phyloP scores from a whole-genome alignment of 108 stramenopile genomes.

The Cyclotella baltica region DNA sequence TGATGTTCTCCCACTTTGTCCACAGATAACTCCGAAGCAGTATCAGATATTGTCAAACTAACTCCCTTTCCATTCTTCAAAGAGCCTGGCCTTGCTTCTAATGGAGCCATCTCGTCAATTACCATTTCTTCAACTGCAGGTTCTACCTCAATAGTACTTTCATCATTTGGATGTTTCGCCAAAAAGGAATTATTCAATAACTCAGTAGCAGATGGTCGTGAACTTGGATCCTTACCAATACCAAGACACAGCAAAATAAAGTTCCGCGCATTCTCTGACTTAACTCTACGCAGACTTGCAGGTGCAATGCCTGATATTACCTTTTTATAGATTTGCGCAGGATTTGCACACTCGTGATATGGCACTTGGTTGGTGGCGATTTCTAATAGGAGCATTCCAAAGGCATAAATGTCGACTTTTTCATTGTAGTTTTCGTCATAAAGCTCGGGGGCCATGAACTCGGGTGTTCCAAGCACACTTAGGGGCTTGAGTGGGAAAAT shows the following conservation, averaged over 20 bases:
- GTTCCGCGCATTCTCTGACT: constrained; percentile 79
- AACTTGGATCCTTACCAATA: constrained; percentile 67
- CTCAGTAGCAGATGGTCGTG: constrained; percentile 78
- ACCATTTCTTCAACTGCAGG: constrained; percentile 73
- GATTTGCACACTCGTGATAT: constrained; percentile 93
- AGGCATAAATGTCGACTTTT: constrained; percentile 99
- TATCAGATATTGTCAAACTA: constrained; percentile 47
- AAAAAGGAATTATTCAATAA: constrained; percentile 83
- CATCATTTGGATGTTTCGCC: constrained; percentile 73
- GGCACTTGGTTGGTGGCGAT: constrained; percentile 97
- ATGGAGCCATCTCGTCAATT: constrained; percentile 54
- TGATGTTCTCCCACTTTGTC: constrained; percentile 4
- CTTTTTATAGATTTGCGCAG: constrained; percentile 96
- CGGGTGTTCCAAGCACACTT: constrained; percentile 96
- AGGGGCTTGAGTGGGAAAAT: constrained; percentile 66
- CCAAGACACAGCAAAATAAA: constrained; percentile 92
- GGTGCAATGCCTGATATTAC: constrained; percentile 91
- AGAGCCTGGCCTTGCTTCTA: constrained; percentile 11
- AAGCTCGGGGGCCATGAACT: constrained; percentile 99
- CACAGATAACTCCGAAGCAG: constrained; percentile 33
- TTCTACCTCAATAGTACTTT: constrained; percentile 81
- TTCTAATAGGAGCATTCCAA: constrained; percentile 98
- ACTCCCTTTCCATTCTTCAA: constrained; percentile 13
- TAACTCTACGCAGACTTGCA: constrained; percentile 76
- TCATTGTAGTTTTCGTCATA: constrained; percentile 98